These are phyloP conservation scores for Podospora australis DNA, from an alignment of 495 filamentous ascomycete species.

Conservation along the genomic window DNA sequence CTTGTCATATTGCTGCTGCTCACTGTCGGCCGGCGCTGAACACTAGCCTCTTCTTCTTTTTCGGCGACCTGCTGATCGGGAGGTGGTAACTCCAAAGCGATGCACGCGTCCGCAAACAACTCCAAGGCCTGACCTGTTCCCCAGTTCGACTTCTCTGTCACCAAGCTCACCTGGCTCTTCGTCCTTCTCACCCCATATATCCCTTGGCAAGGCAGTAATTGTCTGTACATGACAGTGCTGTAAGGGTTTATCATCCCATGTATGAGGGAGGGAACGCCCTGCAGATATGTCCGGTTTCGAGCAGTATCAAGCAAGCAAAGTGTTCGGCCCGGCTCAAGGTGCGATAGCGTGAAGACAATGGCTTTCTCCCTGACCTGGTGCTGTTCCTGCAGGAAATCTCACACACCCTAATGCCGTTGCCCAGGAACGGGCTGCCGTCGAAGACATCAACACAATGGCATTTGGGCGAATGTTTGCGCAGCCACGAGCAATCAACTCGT, in stretches of 20 bases:
- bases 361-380: not conserved
- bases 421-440: not conserved
- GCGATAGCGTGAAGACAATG: not conserved
- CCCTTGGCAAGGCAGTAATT: too few relatives aligned
- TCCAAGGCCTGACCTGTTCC: too few relatives aligned
- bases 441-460: not conserved
- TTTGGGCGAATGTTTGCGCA: too few relatives aligned
- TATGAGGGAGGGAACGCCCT: too few relatives aligned
- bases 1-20: not conserved
- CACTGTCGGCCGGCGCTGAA: not conserved
- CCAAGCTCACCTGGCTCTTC: not conserved
- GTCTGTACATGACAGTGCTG: too few relatives aligned
- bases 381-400: not conserved
- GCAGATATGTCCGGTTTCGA: too few relatives aligned
- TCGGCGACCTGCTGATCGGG: not conserved
- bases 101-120: not conserved
- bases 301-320: too few relatives aligned
- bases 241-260: too few relatives aligned
- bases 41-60: not conserved
- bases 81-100: too few relatives aligned
- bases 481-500: too few relatives aligned
- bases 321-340: not conserved
- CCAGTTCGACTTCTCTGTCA: too few relatives aligned
- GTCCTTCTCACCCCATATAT: not conserved
- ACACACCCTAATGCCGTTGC: not conserved